Conservation (phyloP, 139 green algal genomes). For the Tetradesmus lagerheimii region DNA sequence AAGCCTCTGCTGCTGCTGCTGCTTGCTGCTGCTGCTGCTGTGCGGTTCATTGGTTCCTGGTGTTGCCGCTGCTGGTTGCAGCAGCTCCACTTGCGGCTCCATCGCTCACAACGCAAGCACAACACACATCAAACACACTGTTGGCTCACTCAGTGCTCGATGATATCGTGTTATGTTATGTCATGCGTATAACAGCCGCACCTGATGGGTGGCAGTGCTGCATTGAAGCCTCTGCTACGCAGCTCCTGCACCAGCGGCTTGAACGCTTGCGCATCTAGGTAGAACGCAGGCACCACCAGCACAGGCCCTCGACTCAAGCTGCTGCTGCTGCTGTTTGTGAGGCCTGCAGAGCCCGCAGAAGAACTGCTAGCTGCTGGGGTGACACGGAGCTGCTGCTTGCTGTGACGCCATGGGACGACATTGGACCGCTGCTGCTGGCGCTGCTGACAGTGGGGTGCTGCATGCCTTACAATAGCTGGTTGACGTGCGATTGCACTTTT, state of each 20-base stretch:
- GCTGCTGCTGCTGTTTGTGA: not conserved
- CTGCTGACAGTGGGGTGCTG: not conserved
- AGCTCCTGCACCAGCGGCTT: conserved; percentile 49
- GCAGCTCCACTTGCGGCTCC: too few relatives aligned
- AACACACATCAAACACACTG: too few relatives aligned
- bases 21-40: too few relatives aligned
- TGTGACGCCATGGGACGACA: not conserved
- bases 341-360: not conserved
- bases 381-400: not conserved
- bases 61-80: too few relatives aligned
- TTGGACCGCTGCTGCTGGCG: not conserved
- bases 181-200: too few relatives aligned
- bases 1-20: too few relatives aligned
- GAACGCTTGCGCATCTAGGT: conserved; percentile 46
- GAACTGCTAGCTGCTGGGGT: not conserved
- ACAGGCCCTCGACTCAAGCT: conserved; percentile 20
- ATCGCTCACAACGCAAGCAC: too few relatives aligned
- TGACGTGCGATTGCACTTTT: not conserved
- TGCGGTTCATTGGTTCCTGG: too few relatives aligned
- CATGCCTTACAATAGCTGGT: not conserved
- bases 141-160: too few relatives aligned
- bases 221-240: conserved; percentile 50
- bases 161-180: too few relatives aligned
- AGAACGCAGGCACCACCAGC: conserved; percentile 55
- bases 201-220: conserved; percentile 50